phyloP scores from a whole-genome alignment of 108 stramenopile species.

The Licmophora abbreviata region DNA sequence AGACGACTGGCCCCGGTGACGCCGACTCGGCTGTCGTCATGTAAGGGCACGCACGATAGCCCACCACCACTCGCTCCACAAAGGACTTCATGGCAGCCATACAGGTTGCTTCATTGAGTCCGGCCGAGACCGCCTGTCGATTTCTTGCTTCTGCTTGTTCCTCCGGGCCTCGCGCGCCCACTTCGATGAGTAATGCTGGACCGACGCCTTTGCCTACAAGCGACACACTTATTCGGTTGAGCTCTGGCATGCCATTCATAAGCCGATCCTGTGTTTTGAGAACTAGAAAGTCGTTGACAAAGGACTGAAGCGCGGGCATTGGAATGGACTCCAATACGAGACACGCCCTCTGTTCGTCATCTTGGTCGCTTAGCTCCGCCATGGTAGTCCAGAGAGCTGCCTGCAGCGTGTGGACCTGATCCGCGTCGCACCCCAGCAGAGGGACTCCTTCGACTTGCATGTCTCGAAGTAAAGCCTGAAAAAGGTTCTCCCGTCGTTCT shows the following conservation, averaged over 20 bases:
- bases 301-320: constrained; percentile 34
- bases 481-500: constrained; percentile 43
- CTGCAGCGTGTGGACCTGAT: constrained; percentile 51
- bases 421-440: constrained; percentile 65
- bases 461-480: constrained; percentile 62
- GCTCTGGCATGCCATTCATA: constrained; percentile 52
- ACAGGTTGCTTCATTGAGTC: constrained; percentile 29
- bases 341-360: constrained; percentile 44
- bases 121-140: constrained; percentile 5
- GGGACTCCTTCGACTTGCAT: constrained; percentile 74
- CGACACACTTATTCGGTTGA: constrained; percentile 50
- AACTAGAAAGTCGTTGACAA: constrained; percentile 62
- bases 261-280: constrained; percentile 42
- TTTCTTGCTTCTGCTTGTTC: constrained; percentile 16
- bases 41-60: constrained; percentile 38
- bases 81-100: constrained; percentile 50
- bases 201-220: constrained; percentile 68
- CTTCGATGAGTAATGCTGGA: constrained; percentile 67
- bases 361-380: constrained; percentile 46
- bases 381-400: constrained; percentile 80
- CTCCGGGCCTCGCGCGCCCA: constrained; percentile 17
- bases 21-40: constrained; percentile 28
- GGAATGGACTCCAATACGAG: constrained; percentile 66
- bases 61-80: constrained; percentile 45
- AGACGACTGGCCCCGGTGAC: constrained; percentile 39